Conservation (phyloP, 1,284 basidiomycete species). For the Ceratobasidium papillatum region DNA sequence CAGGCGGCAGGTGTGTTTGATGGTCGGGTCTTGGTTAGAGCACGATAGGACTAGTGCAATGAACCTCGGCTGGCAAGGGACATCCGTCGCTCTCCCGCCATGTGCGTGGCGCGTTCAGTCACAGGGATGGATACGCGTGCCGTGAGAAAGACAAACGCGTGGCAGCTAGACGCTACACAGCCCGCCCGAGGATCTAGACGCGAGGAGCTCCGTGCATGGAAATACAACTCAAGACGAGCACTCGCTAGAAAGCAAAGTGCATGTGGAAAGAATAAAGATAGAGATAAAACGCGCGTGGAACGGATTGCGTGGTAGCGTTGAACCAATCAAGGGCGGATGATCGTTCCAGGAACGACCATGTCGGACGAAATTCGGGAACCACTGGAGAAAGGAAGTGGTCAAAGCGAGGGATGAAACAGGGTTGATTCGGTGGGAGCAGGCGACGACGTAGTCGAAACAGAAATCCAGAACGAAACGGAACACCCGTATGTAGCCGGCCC, state of each 20-base stretch:
- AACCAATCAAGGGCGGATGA: slow-evolving; percentile 30
- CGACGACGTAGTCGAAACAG: slow-evolving; percentile 1
- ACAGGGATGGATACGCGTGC: slow-evolving; percentile 21
- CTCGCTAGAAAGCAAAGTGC: background rate
- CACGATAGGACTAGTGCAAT: background rate
- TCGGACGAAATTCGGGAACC: slow-evolving; percentile 25
- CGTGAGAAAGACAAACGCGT: slow-evolving; percentile 32
- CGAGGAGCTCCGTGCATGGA: background rate
- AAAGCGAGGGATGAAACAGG: slow-evolving; percentile 26
- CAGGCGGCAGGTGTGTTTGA: background rate
- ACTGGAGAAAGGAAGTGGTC: slow-evolving; percentile 9
- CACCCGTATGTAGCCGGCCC: background rate
- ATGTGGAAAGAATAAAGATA: slow-evolving; percentile 3
- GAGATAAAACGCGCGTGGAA: slow-evolving; percentile 28
- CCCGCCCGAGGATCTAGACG: background rate
- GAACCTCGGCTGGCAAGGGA: background rate
- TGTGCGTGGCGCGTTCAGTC: slow-evolving; percentile 17
- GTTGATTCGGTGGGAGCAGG: background rate
- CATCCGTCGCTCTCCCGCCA: background rate
- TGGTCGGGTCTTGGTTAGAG: background rate
- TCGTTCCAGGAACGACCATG: slow-evolving; percentile 27
- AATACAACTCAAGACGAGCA: background rate
- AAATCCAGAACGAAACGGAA: background rate
- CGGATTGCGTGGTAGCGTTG: background rate
- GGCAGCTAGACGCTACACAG: background rate